These are phyloP conservation scores for Pyrenula aspistea DNA, from an alignment of 495 filamentous ascomycete genomes.

Conservation along the genomic window DNA sequence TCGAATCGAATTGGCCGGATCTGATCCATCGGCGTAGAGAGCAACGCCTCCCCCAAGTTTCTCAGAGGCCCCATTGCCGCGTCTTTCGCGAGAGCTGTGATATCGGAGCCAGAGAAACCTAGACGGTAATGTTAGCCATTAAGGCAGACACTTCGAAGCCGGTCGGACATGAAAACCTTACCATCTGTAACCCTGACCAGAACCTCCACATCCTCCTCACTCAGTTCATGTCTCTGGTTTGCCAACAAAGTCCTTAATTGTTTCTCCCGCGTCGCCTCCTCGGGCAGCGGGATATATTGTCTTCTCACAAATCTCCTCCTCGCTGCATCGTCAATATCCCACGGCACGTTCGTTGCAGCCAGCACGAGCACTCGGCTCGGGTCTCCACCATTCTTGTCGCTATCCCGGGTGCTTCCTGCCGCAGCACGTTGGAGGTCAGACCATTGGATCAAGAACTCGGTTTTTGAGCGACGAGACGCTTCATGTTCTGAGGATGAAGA, in stretches of 20 bases:
- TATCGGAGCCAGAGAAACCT: conserved; percentile 97
- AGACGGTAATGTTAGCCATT: conserved; percentile 1
- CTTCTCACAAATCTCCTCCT: conserved; percentile 81
- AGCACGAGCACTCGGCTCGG: conserved; percentile 83
- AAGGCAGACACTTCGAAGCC: not conserved
- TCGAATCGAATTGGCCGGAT: conserved; percentile 73
- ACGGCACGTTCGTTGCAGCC: conserved; percentile 92
- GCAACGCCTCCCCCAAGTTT: conserved; percentile 77
- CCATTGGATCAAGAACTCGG: conserved; percentile 97
- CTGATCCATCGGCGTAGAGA: conserved; percentile 86
- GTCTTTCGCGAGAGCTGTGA: conserved; percentile 94
- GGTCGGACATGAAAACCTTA: conserved; percentile 25
- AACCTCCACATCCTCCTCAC: conserved; percentile 55
- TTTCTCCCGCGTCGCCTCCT: conserved; percentile 61
- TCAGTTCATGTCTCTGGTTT: conserved; percentile 79
- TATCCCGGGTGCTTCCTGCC: conserved; percentile 66
- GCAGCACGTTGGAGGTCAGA: conserved; percentile 85
- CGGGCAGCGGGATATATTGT: conserved; percentile 93
- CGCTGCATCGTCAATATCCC: conserved; percentile 96
- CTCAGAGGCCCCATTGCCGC: conserved; percentile 96
- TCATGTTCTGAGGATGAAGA: conserved; percentile 82
- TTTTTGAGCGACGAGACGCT: conserved; percentile 88
- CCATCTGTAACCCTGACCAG: conserved; percentile 81
- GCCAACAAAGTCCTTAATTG: conserved; percentile 70
- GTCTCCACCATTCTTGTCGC: conserved; percentile 63